Evolutionary conservation across 305 asterid species (phyloP).

Genomic region (Fraxinus platypoda): DNA sequence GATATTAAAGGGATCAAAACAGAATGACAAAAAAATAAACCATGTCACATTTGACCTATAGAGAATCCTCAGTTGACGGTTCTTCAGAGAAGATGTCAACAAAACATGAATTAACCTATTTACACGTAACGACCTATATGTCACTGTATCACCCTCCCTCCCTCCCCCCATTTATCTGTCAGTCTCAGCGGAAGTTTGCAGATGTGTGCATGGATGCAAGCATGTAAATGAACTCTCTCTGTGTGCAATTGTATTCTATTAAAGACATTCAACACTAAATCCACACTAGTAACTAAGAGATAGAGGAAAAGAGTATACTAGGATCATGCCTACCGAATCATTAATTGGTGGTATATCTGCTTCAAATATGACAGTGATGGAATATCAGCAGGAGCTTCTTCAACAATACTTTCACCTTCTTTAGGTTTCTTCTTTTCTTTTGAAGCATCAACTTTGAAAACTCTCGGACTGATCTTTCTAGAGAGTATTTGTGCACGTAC

Average conservation of each 20-base stretch:
- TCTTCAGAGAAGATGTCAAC: neutral
- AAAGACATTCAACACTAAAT: neutral
- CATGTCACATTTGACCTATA: neutral
- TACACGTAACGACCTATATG: neutral
- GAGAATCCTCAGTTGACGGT: neutral
- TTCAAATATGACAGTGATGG: slow-evolving; percentile 86
- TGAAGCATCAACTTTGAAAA: slow-evolving; percentile 77
- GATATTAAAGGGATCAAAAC: neutral
- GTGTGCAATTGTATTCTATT: neutral
- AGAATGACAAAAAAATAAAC: neutral
- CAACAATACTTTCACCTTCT: slow-evolving; percentile 78
- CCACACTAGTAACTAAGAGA: neutral
- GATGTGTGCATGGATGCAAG: neutral
- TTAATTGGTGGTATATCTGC: slow-evolving; percentile 72
- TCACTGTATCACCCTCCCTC: neutral
- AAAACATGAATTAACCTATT: neutral
- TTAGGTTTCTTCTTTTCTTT: slow-evolving; percentile 88
- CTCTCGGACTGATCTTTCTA: slow-evolving; percentile 86
- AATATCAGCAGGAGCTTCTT: slow-evolving; percentile 89
- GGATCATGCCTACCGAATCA: slow-evolving; percentile 62
- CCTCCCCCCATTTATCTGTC: neutral
- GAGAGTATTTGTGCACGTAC: slow-evolving; percentile 92
- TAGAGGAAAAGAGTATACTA: neutral
- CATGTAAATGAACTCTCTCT: neutral
- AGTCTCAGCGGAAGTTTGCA: neutral